phyloP scores from a whole-genome alignment of 768 basidiomycete species.

The Boletus huronensis region DNA sequence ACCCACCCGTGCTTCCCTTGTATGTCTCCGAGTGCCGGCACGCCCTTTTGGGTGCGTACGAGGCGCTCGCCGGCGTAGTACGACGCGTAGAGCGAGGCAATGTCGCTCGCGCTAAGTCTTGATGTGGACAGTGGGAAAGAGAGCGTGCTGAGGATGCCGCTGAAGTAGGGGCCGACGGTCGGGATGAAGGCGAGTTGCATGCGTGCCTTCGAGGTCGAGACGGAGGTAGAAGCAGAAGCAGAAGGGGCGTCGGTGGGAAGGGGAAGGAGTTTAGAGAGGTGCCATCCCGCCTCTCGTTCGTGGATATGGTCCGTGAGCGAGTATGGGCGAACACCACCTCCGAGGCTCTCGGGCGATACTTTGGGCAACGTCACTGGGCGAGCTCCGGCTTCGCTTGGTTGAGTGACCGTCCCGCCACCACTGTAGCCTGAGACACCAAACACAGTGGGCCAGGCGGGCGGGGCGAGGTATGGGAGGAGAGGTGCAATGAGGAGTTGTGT shows the following conservation, averaged over 20 bases:
- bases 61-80: conserved; percentile 76
- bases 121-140: conserved; percentile 70
- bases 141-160: conserved; percentile 86
- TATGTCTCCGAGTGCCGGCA: conserved; percentile 72
- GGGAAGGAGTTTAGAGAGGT: conserved; percentile 64
- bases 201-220: conserved; percentile 6
- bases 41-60: conserved; percentile 60
- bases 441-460: conserved; percentile 66
- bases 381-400: conserved; percentile 56
- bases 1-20: conserved; percentile 85
- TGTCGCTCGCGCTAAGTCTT: conserved; percentile 65
- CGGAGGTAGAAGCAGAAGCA: background rate
- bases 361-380: conserved; percentile 77
- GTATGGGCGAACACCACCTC: conserved; percentile 79
- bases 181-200: conserved; percentile 83
- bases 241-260: background rate
- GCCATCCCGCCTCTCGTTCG: conserved; percentile 89
- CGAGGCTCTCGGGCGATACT: conserved; percentile 70
- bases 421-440: conserved; percentile 95
- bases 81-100: conserved; percentile 69
- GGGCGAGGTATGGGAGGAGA: conserved; percentile 65
- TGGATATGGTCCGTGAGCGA: conserved; percentile 96
- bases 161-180: conserved; percentile 89
- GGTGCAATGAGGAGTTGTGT: conserved; percentile 91
- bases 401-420: conserved; percentile 85